Conservation (phyloP, 2,329 filamentous ascomycete genomes). For the Diaporthe sp. region DNA sequence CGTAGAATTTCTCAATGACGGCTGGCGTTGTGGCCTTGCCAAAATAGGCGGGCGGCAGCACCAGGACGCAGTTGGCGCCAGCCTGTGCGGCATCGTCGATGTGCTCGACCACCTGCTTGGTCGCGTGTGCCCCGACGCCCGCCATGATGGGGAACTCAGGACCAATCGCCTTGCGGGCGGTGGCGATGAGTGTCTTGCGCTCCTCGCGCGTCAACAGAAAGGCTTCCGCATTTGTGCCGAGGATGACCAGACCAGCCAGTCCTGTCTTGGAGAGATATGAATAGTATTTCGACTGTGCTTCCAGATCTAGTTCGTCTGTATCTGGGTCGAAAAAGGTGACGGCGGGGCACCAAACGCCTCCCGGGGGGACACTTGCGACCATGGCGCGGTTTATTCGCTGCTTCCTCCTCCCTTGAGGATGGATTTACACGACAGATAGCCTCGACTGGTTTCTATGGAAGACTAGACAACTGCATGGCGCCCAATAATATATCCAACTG, state of each 20-base stretch:
- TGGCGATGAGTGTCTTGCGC: constrained; percentile 64
- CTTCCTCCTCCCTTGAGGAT: background rate
- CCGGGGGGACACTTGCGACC: constrained; percentile 47
- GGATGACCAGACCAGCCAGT: constrained; percentile 65
- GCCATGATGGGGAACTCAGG: constrained; percentile 69
- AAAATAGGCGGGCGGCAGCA: constrained; percentile 73
- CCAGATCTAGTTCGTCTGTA: constrained; percentile 63
- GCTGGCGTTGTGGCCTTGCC: constrained; percentile 70
- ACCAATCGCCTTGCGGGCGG: constrained; percentile 64
- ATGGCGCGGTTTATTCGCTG: background rate
- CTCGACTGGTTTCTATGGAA: background rate
- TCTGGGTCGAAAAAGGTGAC: constrained; percentile 67
- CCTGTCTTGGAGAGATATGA: constrained; percentile 64
- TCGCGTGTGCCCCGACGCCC: constrained; percentile 72
- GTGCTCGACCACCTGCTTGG: constrained; percentile 70
- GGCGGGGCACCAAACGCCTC: constrained; percentile 65
- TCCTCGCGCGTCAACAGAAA: constrained; percentile 68
- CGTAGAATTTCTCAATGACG: constrained; percentile 70
- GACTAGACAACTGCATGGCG: background rate
- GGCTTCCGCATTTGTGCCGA: constrained; percentile 70
- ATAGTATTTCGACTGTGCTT: constrained; percentile 65
- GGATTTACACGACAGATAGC: background rate
- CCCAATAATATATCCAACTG: background rate
- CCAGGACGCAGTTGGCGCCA: constrained; percentile 71
- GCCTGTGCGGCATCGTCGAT: constrained; percentile 68